These are phyloP conservation scores for Colletotrichum sublineola DNA, from an alignment of 2,329 filamentous ascomycete species.

Conservation along the genomic window DNA sequence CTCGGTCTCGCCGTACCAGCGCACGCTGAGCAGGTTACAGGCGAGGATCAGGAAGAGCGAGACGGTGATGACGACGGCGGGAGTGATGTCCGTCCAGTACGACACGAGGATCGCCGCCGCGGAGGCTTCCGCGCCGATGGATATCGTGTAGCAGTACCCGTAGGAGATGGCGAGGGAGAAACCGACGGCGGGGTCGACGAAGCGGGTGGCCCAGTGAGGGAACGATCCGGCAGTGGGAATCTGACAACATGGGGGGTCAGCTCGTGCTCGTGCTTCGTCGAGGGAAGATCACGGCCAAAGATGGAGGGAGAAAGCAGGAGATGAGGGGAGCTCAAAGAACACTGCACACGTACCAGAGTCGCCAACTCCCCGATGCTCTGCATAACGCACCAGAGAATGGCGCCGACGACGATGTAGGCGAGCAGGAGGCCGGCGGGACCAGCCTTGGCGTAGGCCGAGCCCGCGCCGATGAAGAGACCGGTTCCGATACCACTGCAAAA, in stretches of 20 bases:
- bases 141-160: constrained; percentile 59
- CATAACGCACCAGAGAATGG: constrained; percentile 60
- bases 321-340: constrained; percentile 49
- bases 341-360: constrained; percentile 43
- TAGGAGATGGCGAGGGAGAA: constrained; percentile 63
- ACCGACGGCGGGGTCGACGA: constrained; percentile 57
- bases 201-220: constrained; percentile 49
- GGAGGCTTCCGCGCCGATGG: constrained; percentile 59
- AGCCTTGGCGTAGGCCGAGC: constrained; percentile 55
- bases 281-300: constrained; percentile 60
- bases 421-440: constrained; percentile 60
- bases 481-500: constrained; percentile 60
- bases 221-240: constrained; percentile 44
- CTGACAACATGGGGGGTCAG: not conserved
- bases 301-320: constrained; percentile 16
- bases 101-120: constrained; percentile 57
- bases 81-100: constrained; percentile 60
- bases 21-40: constrained; percentile 58
- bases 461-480: constrained; percentile 62
- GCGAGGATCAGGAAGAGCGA: constrained; percentile 56
- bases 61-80: constrained; percentile 59
- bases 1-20: constrained; percentile 60
- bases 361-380: constrained; percentile 63
- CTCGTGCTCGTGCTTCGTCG: constrained; percentile 51
- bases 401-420: constrained; percentile 59